These are phyloP conservation scores for Artemisia argyi DNA, from an alignment of 129 eudicot species.

Conservation along the genomic window DNA sequence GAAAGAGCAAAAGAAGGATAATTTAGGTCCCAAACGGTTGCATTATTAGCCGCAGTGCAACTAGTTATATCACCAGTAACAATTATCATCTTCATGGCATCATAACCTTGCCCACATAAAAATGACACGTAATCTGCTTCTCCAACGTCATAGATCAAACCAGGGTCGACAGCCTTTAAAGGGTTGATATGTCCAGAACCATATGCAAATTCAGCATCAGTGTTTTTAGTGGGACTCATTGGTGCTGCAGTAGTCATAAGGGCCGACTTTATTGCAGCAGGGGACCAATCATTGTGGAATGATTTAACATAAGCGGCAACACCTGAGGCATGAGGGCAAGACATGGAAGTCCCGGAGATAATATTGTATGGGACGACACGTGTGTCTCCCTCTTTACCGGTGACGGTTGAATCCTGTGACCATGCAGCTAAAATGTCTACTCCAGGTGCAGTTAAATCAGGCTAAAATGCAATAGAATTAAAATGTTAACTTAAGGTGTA, in stretches of 20 bases:
- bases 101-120: slow-evolving; percentile 58
- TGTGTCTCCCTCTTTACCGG: slow-evolving; percentile 41
- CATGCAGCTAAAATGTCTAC: slow-evolving; percentile 62
- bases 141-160: slow-evolving; percentile 47
- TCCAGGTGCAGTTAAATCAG: slow-evolving; percentile 69
- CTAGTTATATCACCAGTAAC: slow-evolving; percentile 37
- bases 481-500: not conserved
- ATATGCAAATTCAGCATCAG: slow-evolving; percentile 50
- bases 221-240: slow-evolving; percentile 30
- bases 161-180: slow-evolving; percentile 36
- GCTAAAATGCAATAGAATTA: slow-evolving; percentile 33
- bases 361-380: slow-evolving; percentile 50
- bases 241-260: slow-evolving; percentile 61
- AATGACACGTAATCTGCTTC: slow-evolving; percentile 40
- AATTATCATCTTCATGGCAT: slow-evolving; percentile 13
- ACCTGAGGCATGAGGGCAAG: slow-evolving; percentile 68
- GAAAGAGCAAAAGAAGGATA: slow-evolving; percentile 54
- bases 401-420: slow-evolving; percentile 38
- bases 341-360: slow-evolving; percentile 65
- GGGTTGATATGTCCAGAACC: slow-evolving; percentile 61
- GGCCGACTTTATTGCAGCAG: slow-evolving; percentile 67
- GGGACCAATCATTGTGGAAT: slow-evolving; percentile 58
- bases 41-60: slow-evolving; percentile 23
- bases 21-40: slow-evolving; percentile 44
- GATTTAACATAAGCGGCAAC: slow-evolving; percentile 69